Evolutionary conservation across 2,329 filamentous ascomycete genomes (phyloP).

Genomic region (Lasiodiplodia sp.): DNA sequence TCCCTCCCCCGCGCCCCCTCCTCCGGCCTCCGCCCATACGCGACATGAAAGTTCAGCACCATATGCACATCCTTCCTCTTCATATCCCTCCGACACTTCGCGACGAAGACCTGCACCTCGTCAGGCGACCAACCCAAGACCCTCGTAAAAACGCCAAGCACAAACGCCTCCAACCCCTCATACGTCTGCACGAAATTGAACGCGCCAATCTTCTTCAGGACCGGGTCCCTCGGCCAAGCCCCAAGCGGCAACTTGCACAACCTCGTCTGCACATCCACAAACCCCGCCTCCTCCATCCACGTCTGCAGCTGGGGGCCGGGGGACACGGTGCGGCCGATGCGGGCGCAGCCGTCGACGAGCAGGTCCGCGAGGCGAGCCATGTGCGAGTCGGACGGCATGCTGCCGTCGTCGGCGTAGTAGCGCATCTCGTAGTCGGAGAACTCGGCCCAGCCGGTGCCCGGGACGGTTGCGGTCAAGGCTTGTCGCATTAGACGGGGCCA

Average conservation of each 20-base stretch:
- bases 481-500: constrained; percentile 39
- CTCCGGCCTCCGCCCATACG: neutral
- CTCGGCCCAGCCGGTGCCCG: constrained; percentile 34
- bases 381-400: constrained; percentile 28
- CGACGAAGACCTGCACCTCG: constrained; percentile 51
- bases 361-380: constrained; percentile 15
- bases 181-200: constrained; percentile 49
- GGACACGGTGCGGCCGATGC: constrained; percentile 46
- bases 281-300: constrained; percentile 52
- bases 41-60: neutral
- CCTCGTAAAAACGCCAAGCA: constrained; percentile 50
- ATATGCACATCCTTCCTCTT: constrained; percentile 28
- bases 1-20: neutral
- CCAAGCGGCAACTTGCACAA: constrained; percentile 33
- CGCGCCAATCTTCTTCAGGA: constrained; percentile 32
- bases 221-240: constrained; percentile 35
- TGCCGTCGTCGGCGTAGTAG: constrained; percentile 34
- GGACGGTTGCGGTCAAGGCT: constrained; percentile 34
- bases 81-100: constrained; percentile 36
- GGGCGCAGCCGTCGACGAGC: constrained; percentile 7
- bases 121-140: constrained; percentile 51
- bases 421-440: constrained; percentile 36
- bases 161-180: constrained; percentile 52
- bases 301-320: constrained; percentile 47
- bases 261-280: constrained; percentile 48